Percentiles rank a stretch among this genome's conserved stretches.
phyloP scores from a whole-genome alignment of 768 basidiomycete species.

The Pisolithus orientalis region DNA sequence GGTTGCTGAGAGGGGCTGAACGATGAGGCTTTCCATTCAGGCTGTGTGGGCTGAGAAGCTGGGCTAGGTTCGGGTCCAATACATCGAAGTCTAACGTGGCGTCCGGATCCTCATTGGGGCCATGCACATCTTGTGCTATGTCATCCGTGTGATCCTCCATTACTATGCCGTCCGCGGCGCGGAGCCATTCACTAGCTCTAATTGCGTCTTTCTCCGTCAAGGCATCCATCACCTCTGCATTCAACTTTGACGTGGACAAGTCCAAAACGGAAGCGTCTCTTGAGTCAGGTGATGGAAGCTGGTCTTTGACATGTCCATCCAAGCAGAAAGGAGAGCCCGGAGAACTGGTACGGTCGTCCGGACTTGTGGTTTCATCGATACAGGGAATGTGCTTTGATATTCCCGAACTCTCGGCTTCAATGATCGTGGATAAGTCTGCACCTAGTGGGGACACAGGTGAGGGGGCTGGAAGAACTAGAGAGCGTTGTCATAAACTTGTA shows the following conservation, averaged over 20 bases:
- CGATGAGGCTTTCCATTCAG: constrained; percentile 15
- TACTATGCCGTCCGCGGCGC: constrained; percentile 38
- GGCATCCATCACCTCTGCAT: constrained; percentile 46
- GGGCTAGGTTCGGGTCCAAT: constrained; percentile 61
- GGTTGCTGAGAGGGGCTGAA: constrained; percentile 2
- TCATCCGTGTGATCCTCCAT: constrained; percentile 36
- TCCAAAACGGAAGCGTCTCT: constrained; percentile 28
- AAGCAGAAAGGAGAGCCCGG: constrained; percentile 20
- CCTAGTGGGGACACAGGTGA: constrained; percentile 33
- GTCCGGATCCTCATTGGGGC: constrained; percentile 28
- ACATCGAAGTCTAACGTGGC: constrained; percentile 47
- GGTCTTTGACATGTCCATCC: constrained; percentile 9
- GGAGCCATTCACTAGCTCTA: constrained; percentile 37
- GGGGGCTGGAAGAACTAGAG: constrained; percentile 14
- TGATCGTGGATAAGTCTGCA: constrained; percentile 67
- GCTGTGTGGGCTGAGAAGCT: constrained; percentile 53
- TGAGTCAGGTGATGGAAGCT: constrained; percentile 18
- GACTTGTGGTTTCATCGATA: constrained; percentile 10
- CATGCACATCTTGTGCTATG: background rate
- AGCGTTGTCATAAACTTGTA: constrained; percentile 3
- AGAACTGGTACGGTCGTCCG: constrained; percentile 10
- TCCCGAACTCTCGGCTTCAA: constrained; percentile 71
- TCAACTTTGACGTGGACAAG: constrained; percentile 36
- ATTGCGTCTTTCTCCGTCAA: constrained; percentile 33
- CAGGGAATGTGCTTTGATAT: constrained; percentile 47